Evolutionary conservation across 2,329 filamentous ascomycete genomes (phyloP).

Genomic region (Aspergillus transmontanensis): DNA sequence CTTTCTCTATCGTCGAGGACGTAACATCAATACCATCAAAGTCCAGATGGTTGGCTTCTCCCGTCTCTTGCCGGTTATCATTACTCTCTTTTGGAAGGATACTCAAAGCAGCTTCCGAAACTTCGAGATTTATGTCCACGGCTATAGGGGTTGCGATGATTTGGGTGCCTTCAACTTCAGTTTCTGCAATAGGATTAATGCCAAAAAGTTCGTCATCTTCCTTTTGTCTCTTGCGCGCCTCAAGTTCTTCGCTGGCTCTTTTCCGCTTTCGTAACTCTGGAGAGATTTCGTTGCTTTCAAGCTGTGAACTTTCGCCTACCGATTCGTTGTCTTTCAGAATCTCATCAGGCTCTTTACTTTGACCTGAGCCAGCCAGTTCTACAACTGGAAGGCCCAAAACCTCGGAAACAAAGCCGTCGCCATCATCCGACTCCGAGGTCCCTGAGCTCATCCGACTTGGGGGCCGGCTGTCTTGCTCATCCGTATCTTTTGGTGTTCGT

Average conservation of each 20-base stretch:
- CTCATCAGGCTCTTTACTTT: neutral
- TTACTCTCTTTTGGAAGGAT: neutral
- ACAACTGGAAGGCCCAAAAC: slow-evolving; percentile 22
- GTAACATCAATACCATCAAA: slow-evolving; percentile 24
- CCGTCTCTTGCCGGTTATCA: neutral
- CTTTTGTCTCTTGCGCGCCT: slow-evolving; percentile 76
- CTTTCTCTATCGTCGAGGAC: slow-evolving; percentile 16
- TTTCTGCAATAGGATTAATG: slow-evolving; percentile 58
- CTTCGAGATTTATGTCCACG: neutral
- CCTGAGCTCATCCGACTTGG: slow-evolving; percentile 68
- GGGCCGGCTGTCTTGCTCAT: slow-evolving; percentile 80
- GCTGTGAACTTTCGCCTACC: slow-evolving; percentile 27
- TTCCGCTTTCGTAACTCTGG: slow-evolving; percentile 71
- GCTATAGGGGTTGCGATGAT: neutral
- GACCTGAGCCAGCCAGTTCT: slow-evolving; percentile 8
- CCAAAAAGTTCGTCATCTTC: slow-evolving; percentile 81
- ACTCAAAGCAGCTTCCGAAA: neutral
- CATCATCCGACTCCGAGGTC: slow-evolving; percentile 54
- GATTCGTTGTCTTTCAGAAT: slow-evolving; percentile 23
- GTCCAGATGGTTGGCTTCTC: slow-evolving; percentile 62
- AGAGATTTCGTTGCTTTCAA: slow-evolving; percentile 53
- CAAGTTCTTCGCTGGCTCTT: slow-evolving; percentile 68
- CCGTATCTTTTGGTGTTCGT: slow-evolving; percentile 72
- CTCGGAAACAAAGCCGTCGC: slow-evolving; percentile 41
- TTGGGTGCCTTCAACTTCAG: slow-evolving; percentile 49